Evolutionary conservation across 1,284 basidiomycete genomes (phyloP).

Genomic region (Puccinia novopanici): DNA sequence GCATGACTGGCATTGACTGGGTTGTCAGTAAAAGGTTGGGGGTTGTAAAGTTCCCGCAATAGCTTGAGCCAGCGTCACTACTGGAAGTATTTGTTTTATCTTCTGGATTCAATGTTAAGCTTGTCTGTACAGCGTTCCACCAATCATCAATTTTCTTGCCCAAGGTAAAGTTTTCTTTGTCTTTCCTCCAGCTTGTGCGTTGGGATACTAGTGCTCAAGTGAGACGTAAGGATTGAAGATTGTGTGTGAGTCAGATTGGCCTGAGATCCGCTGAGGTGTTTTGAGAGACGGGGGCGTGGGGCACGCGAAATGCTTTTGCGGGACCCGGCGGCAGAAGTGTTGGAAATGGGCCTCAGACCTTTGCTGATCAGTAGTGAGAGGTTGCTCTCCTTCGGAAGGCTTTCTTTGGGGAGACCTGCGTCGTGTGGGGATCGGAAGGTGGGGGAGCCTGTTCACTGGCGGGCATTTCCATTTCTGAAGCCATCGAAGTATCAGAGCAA

Average conservation of each 20-base stretch:
- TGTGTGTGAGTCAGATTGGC: neutral
- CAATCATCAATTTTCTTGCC: slow-evolving; percentile 62
- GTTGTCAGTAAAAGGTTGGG: neutral
- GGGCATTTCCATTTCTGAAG: too few relatives aligned
- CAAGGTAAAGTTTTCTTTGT: slow-evolving; percentile 62
- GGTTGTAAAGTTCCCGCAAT: slow-evolving; percentile 5
- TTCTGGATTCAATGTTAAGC: slow-evolving; percentile 57
- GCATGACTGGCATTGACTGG: neutral
- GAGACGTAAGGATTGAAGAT: neutral
- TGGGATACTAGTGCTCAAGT: slow-evolving; percentile 12
- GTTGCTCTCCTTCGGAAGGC: too few relatives aligned
- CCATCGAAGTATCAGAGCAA: slow-evolving; percentile 14
- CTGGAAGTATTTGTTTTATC: slow-evolving; percentile 44
- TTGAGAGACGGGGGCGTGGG: slow-evolving; percentile 3
- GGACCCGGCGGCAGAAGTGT: too few relatives aligned
- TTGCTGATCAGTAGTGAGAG: too few relatives aligned
- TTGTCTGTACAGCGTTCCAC: slow-evolving; percentile 62
- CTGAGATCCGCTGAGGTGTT: slow-evolving; percentile 37
- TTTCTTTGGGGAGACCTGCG: too few relatives aligned
- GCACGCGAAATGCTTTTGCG: too few relatives aligned
- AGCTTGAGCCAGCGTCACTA: slow-evolving; percentile 25
- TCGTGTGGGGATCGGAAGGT: too few relatives aligned
- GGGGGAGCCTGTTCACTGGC: too few relatives aligned
- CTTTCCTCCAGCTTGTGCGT: slow-evolving; percentile 60
- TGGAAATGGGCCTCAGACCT: too few relatives aligned